These are phyloP conservation scores for Neospora caninum DNA, from an alignment of 169 alveolate species.

Conservation along the genomic window DNA sequence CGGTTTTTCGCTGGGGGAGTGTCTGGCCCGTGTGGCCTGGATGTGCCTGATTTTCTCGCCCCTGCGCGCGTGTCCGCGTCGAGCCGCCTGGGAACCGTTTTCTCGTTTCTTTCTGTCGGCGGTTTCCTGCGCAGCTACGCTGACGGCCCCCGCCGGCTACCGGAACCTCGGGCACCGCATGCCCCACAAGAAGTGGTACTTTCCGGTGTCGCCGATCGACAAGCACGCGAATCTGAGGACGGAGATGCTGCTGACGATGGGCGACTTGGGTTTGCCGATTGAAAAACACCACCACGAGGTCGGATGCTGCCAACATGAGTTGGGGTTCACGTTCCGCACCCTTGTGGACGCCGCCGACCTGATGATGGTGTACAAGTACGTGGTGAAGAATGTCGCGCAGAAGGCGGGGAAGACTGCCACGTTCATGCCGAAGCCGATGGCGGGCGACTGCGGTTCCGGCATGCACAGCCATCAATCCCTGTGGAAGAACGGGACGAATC, in stretches of 20 bases:
- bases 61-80: background rate
- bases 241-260: slow-evolving; percentile 72
- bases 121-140: background rate
- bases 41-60: background rate
- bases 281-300: slow-evolving; percentile 87
- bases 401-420: slow-evolving; percentile 79
- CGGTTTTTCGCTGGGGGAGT: too few species aligned
- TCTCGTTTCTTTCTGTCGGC: background rate
- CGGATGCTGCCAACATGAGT: slow-evolving; percentile 81
- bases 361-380: slow-evolving; percentile 74
- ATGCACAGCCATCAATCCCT: slow-evolving; percentile 81
- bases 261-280: slow-evolving; percentile 32
- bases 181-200: slow-evolving; percentile 75
- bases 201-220: slow-evolving; percentile 79
- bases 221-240: slow-evolving; percentile 71
- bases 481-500: slow-evolving; percentile 80
- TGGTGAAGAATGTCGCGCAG: slow-evolving; percentile 77
- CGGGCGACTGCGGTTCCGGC: slow-evolving; percentile 81
- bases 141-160: background rate
- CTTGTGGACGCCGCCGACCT: slow-evolving; percentile 70
- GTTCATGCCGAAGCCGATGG: slow-evolving; percentile 84
- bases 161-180: slow-evolving; percentile 60
- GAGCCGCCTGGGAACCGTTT: background rate
- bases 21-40: too few species aligned
- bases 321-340: slow-evolving; percentile 68